These are phyloP conservation scores for Yarrowia sp. DNA, from an alignment of 805 yeast species.

Conservation along the genomic window DNA sequence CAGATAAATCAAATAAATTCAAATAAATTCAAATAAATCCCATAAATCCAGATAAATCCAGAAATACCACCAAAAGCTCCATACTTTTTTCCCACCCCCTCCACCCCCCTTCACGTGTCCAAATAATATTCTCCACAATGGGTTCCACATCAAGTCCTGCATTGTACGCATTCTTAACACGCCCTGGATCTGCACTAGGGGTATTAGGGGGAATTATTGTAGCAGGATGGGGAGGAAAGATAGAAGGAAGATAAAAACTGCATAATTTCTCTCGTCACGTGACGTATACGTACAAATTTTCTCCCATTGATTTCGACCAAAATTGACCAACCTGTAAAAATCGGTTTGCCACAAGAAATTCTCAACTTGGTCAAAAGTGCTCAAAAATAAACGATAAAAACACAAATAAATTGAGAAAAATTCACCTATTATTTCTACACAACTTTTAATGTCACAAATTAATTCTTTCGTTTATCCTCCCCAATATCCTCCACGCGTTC, in stretches of 20 bases:
- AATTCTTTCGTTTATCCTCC: not conserved
- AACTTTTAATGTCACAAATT: too few species aligned
- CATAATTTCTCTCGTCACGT: not conserved
- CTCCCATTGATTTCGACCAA: not conserved
- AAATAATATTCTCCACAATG: not conserved
- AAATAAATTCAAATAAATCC: not conserved
- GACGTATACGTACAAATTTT: not conserved
- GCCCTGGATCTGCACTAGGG: conserved; percentile 23
- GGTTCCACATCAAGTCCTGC: not conserved
- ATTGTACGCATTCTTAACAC: conserved; percentile 16
- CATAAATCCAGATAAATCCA: not conserved
- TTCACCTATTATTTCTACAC: too few species aligned
- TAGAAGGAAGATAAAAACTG: not conserved
- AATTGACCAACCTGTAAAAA: not conserved
- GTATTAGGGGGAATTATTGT: not conserved
- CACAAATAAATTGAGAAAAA: not conserved
- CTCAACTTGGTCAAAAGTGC: not conserved
- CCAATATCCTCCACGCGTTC: not conserved
- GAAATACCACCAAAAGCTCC: not conserved
- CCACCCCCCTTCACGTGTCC: not conserved
- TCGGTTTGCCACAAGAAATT: not conserved
- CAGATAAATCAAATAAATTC: not conserved
- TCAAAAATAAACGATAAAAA: not conserved
- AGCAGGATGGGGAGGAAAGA: not conserved
- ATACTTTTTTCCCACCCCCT: too few species aligned